Evolutionary conservation across 2,329 filamentous ascomycete genomes (phyloP).

Genomic region (Chaetomium globosum): DNA sequence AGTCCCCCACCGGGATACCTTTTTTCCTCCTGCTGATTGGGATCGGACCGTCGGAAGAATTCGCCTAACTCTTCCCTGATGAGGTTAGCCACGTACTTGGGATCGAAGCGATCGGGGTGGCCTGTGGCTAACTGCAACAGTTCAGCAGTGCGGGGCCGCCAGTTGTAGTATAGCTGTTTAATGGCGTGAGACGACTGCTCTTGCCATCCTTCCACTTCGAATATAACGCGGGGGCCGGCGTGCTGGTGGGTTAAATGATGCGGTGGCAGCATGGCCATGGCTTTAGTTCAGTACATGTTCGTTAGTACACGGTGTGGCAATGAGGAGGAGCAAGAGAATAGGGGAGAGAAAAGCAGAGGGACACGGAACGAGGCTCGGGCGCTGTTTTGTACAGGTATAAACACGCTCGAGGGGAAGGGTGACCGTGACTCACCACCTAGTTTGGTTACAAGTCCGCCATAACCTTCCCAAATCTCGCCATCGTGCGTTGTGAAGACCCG

Average conservation of each 20-base stretch:
- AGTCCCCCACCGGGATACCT: no score
- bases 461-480: not conserved
- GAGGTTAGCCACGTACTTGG: not conserved
- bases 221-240: not conserved
- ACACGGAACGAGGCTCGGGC: no score
- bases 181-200: not conserved
- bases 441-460: not conserved
- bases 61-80: not conserved
- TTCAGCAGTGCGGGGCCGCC: not conserved
- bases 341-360: not conserved
- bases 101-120: not conserved
- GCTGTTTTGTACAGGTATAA: not conserved
- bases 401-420: not conserved
- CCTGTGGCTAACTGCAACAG: not conserved
- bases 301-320: not conserved
- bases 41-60: not conserved
- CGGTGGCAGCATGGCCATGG: not conserved
- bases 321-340: not conserved
- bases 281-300: not conserved
- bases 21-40: not conserved
- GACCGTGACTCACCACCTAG: not conserved
- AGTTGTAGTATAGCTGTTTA: not conserved
- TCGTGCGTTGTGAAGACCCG: not conserved
- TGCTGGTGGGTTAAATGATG: not conserved
- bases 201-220: not conserved